Base-by-base conservation (phyloP, 805 yeast genomes). In the Diddensiella santjacobensis region DNA sequence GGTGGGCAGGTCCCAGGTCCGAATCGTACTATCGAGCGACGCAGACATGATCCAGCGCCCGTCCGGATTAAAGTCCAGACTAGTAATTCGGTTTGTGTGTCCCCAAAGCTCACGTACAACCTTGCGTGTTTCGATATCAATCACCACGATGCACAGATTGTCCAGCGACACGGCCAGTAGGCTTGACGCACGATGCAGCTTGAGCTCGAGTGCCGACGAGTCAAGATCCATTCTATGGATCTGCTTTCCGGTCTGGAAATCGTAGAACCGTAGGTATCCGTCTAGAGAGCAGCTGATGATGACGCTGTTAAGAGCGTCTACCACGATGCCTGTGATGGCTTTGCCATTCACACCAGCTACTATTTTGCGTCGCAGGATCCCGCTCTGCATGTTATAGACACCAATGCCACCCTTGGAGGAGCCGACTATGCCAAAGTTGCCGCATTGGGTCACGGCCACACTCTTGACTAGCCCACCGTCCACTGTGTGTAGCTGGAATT, bases 1-100 rank as follows among this genome's bases (percentile, higher is more conserved):
- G 1, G 96, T 85, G 37, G 98, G 98, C 51, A 93, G 76, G 65
- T 93, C 98, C 98, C 98, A 93, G 0, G 96, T 88, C 60, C 99
- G 79, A 42, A 93, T 73, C 0, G 98, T 89, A 1, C 87, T 75
- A 63, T 93, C 99, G 51, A 89, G 71, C 0, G 89, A 77, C 1
- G 87, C 81, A 20, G 93, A 80, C 5, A 93, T 81, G 30, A 93
- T 70, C 97, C 98, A 93, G 64, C 97, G 80, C 30, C 97, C 98
- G 64, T 90, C 91, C 3, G 96, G 95, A 2, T 95, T 83, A 62
- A 93, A 91, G 64, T 87, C 97, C 64, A 91, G 66, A 0, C 87
- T 76, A 0, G 97, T 89, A 55, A 93, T 81, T 60, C 96, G 76
- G 66, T 90, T 89, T 10, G 84, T 75, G 62, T 93, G 99, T 3